Percentiles rank a stretch among this genome's conserved stretches.
Conservation (phyloP, 306 rosid genomes). For the Sindora glabra region DNA sequence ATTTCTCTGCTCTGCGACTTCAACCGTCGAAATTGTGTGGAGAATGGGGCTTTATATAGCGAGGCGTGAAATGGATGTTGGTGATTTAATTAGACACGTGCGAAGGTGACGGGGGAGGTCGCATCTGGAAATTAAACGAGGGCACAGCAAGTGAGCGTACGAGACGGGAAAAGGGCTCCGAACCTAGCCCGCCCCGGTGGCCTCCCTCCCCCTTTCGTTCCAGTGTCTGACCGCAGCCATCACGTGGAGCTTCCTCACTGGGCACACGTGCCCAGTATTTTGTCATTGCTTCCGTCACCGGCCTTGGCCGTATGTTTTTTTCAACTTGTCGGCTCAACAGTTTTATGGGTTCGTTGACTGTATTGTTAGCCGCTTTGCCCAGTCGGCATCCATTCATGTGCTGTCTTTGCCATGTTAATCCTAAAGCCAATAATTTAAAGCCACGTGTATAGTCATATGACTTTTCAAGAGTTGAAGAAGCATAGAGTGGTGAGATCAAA, state of each 20-base stretch:
- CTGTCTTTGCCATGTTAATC: background rate
- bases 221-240: constrained; percentile 7
- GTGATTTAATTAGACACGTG: constrained; percentile 31
- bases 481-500: background rate
- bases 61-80: background rate
- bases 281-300: constrained; percentile 75
- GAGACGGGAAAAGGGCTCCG: background rate
- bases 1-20: background rate
- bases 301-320: background rate
- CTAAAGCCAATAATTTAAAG: background rate
- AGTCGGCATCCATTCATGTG: background rate
- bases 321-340: background rate
- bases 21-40: background rate
- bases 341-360: constrained; percentile 32
- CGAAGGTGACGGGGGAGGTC: background rate
- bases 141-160: background rate
- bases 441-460: background rate
- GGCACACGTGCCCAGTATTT: background rate
- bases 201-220: background rate
- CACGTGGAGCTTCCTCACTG: constrained; percentile 17
- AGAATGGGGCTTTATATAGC: constrained; percentile 19
- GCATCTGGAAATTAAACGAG: background rate
- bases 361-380: background rate
- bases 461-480: background rate
- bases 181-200: background rate